phyloP scores from a whole-genome alignment of 345 rosid genomes.

The Ceriops zippeliana region DNA sequence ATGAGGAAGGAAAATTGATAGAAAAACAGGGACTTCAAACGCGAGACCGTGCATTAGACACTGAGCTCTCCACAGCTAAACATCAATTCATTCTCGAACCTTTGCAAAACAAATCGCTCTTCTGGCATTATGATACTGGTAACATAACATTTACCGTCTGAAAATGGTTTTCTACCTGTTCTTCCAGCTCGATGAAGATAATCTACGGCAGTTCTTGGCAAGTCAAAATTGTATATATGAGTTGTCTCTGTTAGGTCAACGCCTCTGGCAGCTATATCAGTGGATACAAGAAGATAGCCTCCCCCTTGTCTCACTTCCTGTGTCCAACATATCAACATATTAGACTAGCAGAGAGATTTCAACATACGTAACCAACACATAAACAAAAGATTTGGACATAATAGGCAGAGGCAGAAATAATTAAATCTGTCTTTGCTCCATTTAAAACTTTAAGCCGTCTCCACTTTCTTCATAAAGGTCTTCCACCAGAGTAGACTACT shows the following conservation, averaged over 20 bases:
- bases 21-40: too few relatives aligned
- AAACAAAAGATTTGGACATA: too few relatives aligned
- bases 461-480: too few relatives aligned
- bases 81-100: slow-evolving; percentile 81
- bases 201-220: slow-evolving; percentile 72
- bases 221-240: slow-evolving; percentile 86
- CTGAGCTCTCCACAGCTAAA: slow-evolving; percentile 61
- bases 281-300: slow-evolving; percentile 79
- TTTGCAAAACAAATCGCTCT: slow-evolving; percentile 83
- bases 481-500: too few relatives aligned
- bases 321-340: neutral
- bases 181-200: slow-evolving; percentile 94
- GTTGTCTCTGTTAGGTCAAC: slow-evolving; percentile 88
- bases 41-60: slow-evolving; percentile 11
- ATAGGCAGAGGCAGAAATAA: too few relatives aligned
- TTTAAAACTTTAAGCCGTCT: too few relatives aligned
- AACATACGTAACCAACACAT: neutral
- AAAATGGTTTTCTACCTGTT: slow-evolving; percentile 90
- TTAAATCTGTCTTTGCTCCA: too few relatives aligned
- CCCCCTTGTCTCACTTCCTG: slow-evolving; percentile 81
- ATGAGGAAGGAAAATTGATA: too few relatives aligned
- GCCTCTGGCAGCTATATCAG: slow-evolving; percentile 92
- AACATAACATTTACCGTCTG: slow-evolving; percentile 63
- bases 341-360: neutral
- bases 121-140: slow-evolving; percentile 60